Evolutionary conservation across 805 yeast species (phyloP).

Genomic region (Hyphopichia homilentoma): DNA sequence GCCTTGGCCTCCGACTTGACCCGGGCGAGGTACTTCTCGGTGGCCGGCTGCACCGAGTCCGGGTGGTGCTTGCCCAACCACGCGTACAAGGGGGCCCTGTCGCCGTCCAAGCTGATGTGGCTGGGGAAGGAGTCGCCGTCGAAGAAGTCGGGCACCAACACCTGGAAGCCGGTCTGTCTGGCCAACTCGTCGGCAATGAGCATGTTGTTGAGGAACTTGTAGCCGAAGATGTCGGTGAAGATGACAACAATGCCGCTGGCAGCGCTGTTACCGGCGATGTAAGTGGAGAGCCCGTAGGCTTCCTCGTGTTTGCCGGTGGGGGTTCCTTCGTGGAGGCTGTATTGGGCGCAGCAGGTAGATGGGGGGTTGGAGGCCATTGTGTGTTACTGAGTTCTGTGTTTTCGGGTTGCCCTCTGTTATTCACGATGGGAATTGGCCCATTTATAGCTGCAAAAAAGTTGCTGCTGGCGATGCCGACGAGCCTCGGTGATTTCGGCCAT

Average conservation of each 20-base stretch:
- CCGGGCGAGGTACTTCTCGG: not conserved
- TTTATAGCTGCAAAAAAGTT: no score
- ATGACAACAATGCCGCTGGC: conserved; percentile 61
- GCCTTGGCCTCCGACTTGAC: not conserved
- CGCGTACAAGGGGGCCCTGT: not conserved
- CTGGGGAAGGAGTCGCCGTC: conserved; percentile 45
- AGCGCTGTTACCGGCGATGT: conserved; percentile 28
- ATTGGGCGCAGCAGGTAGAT: conserved; percentile 44
- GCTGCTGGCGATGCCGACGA: no score
- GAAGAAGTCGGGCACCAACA: conserved; percentile 74
- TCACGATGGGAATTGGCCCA: no score
- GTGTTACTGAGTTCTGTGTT: no score
- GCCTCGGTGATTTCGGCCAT: no score
- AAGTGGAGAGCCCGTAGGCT: conserved; percentile 39
- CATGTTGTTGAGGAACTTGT: conserved; percentile 50
- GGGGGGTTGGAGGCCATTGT: conserved; percentile 56
- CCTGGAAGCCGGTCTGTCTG: conserved; percentile 52
- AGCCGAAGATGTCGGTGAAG: conserved; percentile 69
- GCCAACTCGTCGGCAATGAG: conserved; percentile 69
- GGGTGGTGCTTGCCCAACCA: not conserved
- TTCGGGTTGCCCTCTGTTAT: no score
- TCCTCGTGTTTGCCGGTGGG: conserved; percentile 42
- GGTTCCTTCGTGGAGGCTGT: conserved; percentile 46
- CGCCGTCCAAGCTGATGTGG: no score
- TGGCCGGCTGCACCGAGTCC: not conserved